A percentile compares a stretch with the other conserved stretches of the same genome.
Conservation (phyloP, 371 early-diverging fungal species). For the Mortierella sp. region DNA sequence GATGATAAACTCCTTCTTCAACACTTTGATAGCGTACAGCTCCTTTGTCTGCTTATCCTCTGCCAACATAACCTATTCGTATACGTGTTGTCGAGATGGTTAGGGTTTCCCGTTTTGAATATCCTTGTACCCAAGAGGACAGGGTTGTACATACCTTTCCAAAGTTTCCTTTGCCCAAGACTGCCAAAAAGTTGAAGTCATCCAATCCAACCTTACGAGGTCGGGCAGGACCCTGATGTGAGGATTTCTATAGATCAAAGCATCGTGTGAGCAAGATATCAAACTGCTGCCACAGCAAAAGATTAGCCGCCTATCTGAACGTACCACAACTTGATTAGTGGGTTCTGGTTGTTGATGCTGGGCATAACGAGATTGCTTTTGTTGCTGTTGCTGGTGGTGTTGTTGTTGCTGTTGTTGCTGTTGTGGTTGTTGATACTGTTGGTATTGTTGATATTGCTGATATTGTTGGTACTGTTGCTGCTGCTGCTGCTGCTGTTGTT, state of each 20-base stretch:
- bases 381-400: conserved; percentile 43
- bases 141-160: conserved; percentile 80
- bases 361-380: conserved; percentile 12
- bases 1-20: conserved; percentile 96
- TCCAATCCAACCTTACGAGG: conserved; percentile 63
- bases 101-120: not conserved
- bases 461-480: conserved; percentile 50
- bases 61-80: conserved; percentile 88
- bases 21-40: conserved; percentile 96
- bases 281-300: not conserved
- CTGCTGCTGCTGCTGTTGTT: conserved; percentile 39
- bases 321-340: conserved; percentile 18
- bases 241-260: conserved; percentile 16
- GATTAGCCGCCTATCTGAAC: not conserved
- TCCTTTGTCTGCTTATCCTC: conserved; percentile 83
- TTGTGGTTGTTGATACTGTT: conserved; percentile 45
- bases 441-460: conserved; percentile 23
- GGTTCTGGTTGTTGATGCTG: conserved; percentile 38
- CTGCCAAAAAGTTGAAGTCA: conserved; percentile 92
- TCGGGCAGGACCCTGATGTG: conserved; percentile 26
- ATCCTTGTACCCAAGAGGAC: not conserved
- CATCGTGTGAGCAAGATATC: not conserved
- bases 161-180: conserved; percentile 97
- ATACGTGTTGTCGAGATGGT: no score
- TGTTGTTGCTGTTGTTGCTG: conserved; percentile 26